phyloP scores from a whole-genome alignment of 1,284 basidiomycete genomes.

The Anthracocystis setariae region DNA sequence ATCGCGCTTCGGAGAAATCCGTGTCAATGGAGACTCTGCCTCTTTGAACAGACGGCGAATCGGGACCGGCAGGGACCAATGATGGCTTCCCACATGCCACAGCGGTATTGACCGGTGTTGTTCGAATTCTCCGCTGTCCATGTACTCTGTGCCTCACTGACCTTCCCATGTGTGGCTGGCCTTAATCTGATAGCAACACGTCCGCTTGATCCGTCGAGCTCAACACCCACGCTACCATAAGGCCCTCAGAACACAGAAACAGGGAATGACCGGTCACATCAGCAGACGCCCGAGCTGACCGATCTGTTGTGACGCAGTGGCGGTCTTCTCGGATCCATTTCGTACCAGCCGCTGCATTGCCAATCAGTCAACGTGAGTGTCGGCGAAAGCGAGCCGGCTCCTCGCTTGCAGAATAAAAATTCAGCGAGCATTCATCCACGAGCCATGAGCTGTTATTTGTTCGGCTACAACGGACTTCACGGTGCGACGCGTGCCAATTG shows the following conservation, averaged over 20 bases:
- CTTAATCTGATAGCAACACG: not conserved
- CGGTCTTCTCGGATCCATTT: not conserved
- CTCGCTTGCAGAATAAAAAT: not conserved
- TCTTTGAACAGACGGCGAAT: not conserved
- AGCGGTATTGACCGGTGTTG: conserved; percentile 40
- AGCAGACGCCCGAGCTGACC: not conserved
- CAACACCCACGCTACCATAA: not conserved
- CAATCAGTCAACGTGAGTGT: not conserved
- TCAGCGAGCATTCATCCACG: not conserved
- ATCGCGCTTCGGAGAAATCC: conserved; percentile 28
- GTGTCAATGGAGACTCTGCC: conserved; percentile 2
- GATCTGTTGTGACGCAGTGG: not conserved
- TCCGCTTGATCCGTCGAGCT: conserved; percentile 8
- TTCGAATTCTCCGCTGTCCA: not conserved
- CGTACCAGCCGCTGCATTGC: not conserved
- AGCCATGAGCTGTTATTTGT: not conserved
- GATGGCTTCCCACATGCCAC: not conserved
- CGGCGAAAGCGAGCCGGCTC: conserved; percentile 3
- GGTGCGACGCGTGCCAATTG: conserved; percentile 15
- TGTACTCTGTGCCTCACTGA: not conserved
- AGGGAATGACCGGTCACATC: too few species aligned
- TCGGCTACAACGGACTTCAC: conserved; percentile 37
- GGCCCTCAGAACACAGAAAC: not conserved
- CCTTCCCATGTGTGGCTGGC: not conserved
- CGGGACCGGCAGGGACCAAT: conserved; percentile 14